Evolutionary conservation across 2,329 filamentous ascomycete species (phyloP).

Genomic region (Daldinia sp.): DNA sequence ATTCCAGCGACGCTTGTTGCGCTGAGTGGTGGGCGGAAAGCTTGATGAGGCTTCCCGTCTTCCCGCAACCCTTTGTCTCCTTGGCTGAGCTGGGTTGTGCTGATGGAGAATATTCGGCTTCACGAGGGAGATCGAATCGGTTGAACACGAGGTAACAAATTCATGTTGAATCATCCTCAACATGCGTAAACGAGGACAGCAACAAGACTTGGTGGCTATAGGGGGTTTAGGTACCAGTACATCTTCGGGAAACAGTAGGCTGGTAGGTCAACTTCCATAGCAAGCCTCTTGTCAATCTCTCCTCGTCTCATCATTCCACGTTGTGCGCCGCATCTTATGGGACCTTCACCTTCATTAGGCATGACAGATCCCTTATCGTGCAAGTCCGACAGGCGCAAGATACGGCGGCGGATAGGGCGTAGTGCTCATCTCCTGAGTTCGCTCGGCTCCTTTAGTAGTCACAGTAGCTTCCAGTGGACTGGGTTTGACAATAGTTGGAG

Average conservation of each 20-base stretch:
- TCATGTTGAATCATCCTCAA: constrained; percentile 8
- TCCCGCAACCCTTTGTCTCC: constrained; percentile 18
- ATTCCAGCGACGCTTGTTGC: constrained; percentile 33
- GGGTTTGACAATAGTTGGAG: constrained; percentile 15
- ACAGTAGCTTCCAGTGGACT: constrained; percentile 13
- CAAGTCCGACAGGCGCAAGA: constrained; percentile 15
- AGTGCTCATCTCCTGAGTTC: constrained; percentile 12
- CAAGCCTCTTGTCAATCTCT: constrained; percentile 2
- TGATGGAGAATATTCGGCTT: constrained; percentile 28
- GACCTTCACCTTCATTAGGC: constrained; percentile 13
- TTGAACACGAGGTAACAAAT: constrained; percentile 13
- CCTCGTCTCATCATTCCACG: constrained; percentile 17
- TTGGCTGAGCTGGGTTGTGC: not conserved
- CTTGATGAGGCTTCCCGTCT: constrained; percentile 23
- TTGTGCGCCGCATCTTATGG: constrained; percentile 3
- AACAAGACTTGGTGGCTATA: constrained; percentile 4
- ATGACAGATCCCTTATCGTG: constrained; percentile 12
- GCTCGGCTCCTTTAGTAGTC: constrained; percentile 8
- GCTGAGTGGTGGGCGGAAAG: constrained; percentile 15
- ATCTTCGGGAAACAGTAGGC: not conserved
- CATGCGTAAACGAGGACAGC: constrained; percentile 9
- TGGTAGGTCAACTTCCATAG: too few relatives aligned
- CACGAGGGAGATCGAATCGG: constrained; percentile 15
- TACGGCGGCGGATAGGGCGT: constrained; percentile 29
- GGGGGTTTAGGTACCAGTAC: constrained; percentile 1